phyloP scores from a whole-genome alignment of 2,329 filamentous ascomycete species.

The Ophiocordyceps robertsii region DNA sequence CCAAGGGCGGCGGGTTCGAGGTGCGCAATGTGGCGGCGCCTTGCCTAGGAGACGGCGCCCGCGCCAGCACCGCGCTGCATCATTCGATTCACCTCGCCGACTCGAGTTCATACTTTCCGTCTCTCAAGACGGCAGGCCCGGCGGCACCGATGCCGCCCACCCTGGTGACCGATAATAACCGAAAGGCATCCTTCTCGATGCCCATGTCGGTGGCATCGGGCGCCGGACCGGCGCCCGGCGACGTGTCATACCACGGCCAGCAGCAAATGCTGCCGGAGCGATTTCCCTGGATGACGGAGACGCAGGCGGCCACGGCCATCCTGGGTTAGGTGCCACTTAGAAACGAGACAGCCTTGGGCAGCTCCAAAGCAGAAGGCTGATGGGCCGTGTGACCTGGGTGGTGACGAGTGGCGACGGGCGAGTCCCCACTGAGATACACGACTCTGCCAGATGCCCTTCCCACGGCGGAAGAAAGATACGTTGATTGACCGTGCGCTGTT shows the following conservation, averaged over 20 bases:
- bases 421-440: neutral
- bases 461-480: neutral
- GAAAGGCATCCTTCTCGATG: slow-evolving; percentile 12
- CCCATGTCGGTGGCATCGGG: slow-evolving; percentile 24
- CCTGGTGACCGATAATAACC: slow-evolving; percentile 11
- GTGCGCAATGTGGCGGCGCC: neutral
- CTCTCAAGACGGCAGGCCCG: slow-evolving; percentile 7
- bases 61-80: neutral
- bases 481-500: neutral
- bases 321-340: slow-evolving; percentile 16
- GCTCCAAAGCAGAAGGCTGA: neutral
- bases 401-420: neutral
- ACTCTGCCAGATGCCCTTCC: neutral
- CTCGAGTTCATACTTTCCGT: slow-evolving; percentile 5
- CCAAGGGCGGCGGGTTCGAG: neutral
- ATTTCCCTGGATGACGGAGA: slow-evolving; percentile 33
- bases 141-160: slow-evolving; percentile 11
- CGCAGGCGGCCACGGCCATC: slow-evolving; percentile 36
- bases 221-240: slow-evolving; percentile 31
- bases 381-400: neutral
- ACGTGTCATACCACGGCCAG: slow-evolving; percentile 23
- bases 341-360: neutral
- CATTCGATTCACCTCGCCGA: slow-evolving; percentile 15
- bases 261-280: slow-evolving; percentile 22
- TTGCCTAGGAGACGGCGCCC: neutral